Percentiles rank a stretch among this genome's conserved stretches.
Evolutionary conservation across 2,329 filamentous ascomycete species (phyloP).

Genomic region (Juglanconis sp.): DNA sequence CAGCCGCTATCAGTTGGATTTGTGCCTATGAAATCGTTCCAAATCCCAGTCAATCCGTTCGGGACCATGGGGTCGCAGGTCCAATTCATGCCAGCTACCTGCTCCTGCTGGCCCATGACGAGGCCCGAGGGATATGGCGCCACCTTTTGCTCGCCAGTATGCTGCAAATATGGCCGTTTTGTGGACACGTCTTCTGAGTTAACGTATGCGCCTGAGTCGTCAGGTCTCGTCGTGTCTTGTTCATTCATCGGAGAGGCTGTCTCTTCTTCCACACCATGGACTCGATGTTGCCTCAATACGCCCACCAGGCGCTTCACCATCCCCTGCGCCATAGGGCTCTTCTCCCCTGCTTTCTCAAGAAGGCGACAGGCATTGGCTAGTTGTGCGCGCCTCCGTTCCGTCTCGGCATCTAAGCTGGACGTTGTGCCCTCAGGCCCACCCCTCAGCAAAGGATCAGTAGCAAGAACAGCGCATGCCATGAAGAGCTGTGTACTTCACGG

Average conservation of each 20-base stretch:
- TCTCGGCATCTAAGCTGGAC: conserved; percentile 1
- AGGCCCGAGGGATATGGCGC: background rate
- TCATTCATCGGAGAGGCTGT: background rate
- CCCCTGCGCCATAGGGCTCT: conserved; percentile 15
- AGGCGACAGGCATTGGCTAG: conserved; percentile 19
- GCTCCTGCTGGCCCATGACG: background rate
- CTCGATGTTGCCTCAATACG: conserved; percentile 13
- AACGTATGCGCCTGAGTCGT: background rate
- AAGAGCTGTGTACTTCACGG: background rate
- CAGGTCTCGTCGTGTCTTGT: background rate
- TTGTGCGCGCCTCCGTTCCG: conserved; percentile 11
- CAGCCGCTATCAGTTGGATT: conserved; percentile 13
- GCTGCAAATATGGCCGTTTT: background rate
- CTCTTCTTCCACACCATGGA: conserved; percentile 4
- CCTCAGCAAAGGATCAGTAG: conserved; percentile 14
- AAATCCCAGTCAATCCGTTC: conserved; percentile 4
- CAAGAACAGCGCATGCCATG: conserved; percentile 19
- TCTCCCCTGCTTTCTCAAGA: conserved; percentile 17
- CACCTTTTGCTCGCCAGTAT: background rate
- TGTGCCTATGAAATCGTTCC: conserved; percentile 13
- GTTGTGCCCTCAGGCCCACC: background rate
- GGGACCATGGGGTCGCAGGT: background rate
- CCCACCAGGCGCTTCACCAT: conserved; percentile 18
- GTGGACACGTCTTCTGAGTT: background rate
- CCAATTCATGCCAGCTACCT: background rate